A percentile compares a stretch with the other conserved stretches of the same genome.
Conservation (phyloP, 768 basidiomycete species). For the Termitomyces sp. region DNA sequence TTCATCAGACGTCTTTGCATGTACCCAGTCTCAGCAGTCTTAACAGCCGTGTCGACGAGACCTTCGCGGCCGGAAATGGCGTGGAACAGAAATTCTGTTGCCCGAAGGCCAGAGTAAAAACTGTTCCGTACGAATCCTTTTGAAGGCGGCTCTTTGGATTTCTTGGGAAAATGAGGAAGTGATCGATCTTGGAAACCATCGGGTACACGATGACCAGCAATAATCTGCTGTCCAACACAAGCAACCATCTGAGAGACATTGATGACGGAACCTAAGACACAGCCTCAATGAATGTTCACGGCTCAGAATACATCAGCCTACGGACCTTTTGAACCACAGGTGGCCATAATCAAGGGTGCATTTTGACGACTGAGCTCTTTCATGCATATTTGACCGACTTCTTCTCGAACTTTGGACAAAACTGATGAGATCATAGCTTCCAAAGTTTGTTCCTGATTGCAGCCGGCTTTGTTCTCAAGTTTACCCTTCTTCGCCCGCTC, state of each 20-base stretch:
- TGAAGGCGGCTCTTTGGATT: constrained; percentile 91
- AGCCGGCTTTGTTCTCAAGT: constrained; percentile 96
- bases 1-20: constrained; percentile 99
- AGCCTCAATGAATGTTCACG: background rate
- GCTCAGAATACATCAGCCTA: background rate
- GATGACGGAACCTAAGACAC: constrained; percentile 77
- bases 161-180: constrained; percentile 97
- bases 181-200: constrained; percentile 99
- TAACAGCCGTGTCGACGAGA: constrained; percentile 98
- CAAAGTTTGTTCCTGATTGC: constrained; percentile 93
- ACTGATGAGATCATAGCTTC: constrained; percentile 95
- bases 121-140: constrained; percentile 98
- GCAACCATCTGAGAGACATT: constrained; percentile 99
- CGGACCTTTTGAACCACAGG: constrained; percentile 96
- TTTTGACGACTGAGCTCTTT: constrained; percentile 96
- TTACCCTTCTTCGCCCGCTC: constrained; percentile 86
- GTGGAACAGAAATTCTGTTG: constrained; percentile 98
- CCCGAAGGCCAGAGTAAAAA: constrained; percentile 87
- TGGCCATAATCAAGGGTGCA: constrained; percentile 97
- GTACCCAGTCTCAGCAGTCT: constrained; percentile 99
- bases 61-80: constrained; percentile 99
- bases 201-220: constrained; percentile 95
- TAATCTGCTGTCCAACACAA: constrained; percentile 99
- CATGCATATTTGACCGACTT: constrained; percentile 97
- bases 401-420: constrained; percentile 91